Evolutionary conservation across 2,329 filamentous ascomycete genomes (phyloP), one percentile per base, ranked within the genome.

Genomic region (Sphaerulina vaccinii): DNA sequence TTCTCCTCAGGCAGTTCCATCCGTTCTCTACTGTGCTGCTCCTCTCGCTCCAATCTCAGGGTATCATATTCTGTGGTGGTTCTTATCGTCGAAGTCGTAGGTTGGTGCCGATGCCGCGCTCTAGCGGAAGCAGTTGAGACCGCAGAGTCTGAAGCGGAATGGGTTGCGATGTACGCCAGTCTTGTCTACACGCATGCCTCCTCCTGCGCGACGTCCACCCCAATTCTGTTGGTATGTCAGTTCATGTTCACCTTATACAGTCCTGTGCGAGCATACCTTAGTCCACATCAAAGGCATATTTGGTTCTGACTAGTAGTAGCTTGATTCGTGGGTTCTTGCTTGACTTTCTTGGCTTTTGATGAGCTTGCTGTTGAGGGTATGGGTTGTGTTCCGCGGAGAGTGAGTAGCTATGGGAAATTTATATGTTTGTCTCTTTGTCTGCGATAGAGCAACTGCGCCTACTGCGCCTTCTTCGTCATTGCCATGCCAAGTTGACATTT

Each of bases 111-210:
- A 10, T 32, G 13, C n/a, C 16, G 2, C 22, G 29, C 39, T 22
- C 41, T 35, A 54, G 22, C 52, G 52, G 68, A 79, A 81, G 66
- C 79, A 82, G 65, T 72, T 78, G 61, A 80, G 74, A 36, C 72
- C 71, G 38, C 78, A 76, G 56, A 72, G 68, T 27, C 72, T 73
- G 62, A 80, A 71, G 33, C 77, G 70, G 64, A 78, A 80, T 5
- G 78, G 75, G 21, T 77, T 76, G 46, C 75, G 70, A 33, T 73
- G 72, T 1, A 75, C 68, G 45, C 79, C 79, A 60, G 80, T 72
- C 59, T 74, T 74, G 68, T 80, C 76, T 52, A 76, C 76, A 9
- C 75, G 69, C 45, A 81, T 64, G 54, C 75, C 77, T 29, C 75
- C 79, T 47, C 73, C 73, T 51, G 61, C 71, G 56, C 71, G 72